A percentile compares a stretch with the other conserved stretches of the same genome.
phyloP scores from a whole-genome alignment of 2,329 filamentous ascomycete species.

The Arthrobotrys sinensis region DNA sequence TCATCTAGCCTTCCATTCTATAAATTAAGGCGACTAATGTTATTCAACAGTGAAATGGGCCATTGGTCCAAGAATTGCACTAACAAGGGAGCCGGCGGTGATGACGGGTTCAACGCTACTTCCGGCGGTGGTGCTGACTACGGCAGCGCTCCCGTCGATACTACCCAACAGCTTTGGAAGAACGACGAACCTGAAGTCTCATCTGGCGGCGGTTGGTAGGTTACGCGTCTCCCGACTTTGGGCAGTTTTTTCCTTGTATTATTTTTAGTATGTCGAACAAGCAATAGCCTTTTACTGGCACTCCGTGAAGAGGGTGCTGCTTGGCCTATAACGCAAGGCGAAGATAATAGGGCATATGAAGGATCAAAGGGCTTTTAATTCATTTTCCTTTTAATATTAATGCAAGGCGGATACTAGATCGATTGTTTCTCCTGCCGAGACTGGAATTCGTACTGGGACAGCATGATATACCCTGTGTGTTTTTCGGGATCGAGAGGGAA shows the following conservation, averaged over 20 bases:
- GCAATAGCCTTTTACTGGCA: conserved; percentile 7
- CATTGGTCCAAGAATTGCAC: conserved; percentile 45
- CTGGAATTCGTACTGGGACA: background rate
- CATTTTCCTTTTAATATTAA: background rate
- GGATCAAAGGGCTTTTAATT: background rate
- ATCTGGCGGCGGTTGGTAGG: conserved; percentile 42
- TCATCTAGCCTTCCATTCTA: background rate
- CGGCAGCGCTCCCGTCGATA: conserved; percentile 15
- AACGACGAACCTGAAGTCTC: conserved; percentile 15
- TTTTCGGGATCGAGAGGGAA: conserved; percentile 12
- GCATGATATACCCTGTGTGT: conserved; percentile 14
- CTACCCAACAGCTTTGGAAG: conserved; percentile 37
- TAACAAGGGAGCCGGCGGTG: conserved; percentile 40
- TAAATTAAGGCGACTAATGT: background rate
- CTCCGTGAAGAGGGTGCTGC: conserved; percentile 6
- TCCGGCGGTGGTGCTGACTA: conserved; percentile 52
- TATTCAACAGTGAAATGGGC: conserved; percentile 40
- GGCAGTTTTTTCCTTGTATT: conserved; percentile 13
- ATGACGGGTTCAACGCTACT: conserved; percentile 44
- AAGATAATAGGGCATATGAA: background rate
- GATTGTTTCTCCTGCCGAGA: conserved; percentile 6
- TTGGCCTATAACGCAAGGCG: background rate
- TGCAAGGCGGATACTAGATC: background rate
- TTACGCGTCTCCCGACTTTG: conserved; percentile 13
- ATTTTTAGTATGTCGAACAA: conserved; percentile 7